Conservation (phyloP, 371 early-diverging fungal species). For the Rhizopus delemar region DNA sequence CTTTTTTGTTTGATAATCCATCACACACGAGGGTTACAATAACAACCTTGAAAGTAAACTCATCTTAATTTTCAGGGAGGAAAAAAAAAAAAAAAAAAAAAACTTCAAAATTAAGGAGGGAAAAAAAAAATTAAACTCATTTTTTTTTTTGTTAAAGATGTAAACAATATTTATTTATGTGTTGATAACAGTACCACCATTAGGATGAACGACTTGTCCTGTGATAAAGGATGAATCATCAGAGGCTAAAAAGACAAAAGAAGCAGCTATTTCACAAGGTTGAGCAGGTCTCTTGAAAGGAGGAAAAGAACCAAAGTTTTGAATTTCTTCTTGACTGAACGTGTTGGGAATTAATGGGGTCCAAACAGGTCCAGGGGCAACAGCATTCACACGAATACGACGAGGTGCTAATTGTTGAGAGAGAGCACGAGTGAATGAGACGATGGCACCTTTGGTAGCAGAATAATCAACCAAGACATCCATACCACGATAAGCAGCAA, state of each 20-base stretch:
- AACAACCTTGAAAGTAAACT: constrained; percentile 1
- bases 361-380: constrained; percentile 69
- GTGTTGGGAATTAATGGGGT: constrained; percentile 71
- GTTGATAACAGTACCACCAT: constrained; percentile 51
- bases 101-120: background rate
- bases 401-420: constrained; percentile 60
- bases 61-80: background rate
- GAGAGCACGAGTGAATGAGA: constrained; percentile 63
- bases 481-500: constrained; percentile 63
- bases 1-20: background rate
- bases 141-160: background rate
- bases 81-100: background rate
- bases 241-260: constrained; percentile 63
- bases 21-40: background rate
- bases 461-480: constrained; percentile 59
- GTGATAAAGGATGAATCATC: constrained; percentile 66
- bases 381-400: constrained; percentile 66
- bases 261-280: constrained; percentile 65
- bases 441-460: constrained; percentile 58
- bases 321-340: constrained; percentile 60
- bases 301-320: constrained; percentile 67
- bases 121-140: background rate
- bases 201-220: constrained; percentile 60
- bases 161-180: constrained; percentile 19
- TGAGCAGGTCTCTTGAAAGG: constrained; percentile 70